Evolutionary conservation across 1,139 yeast species (phyloP).

Genomic region (Geotrichum siamense): DNA sequence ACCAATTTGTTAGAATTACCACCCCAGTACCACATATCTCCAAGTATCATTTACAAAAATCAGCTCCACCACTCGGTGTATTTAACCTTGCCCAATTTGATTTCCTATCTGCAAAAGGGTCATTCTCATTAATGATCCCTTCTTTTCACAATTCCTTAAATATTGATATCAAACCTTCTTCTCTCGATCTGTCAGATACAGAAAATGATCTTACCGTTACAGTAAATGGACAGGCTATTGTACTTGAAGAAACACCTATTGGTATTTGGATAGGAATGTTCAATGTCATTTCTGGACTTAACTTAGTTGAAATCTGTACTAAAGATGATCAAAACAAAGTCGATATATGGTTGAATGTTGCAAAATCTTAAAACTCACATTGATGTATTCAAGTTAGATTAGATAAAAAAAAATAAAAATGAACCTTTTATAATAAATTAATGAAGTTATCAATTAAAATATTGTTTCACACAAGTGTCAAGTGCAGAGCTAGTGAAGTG

Average conservation of each 20-base stretch:
- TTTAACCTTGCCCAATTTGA: slow-evolving; percentile 29
- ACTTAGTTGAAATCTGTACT: neutral
- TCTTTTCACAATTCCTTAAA: neutral
- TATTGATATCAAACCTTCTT: slow-evolving; percentile 1
- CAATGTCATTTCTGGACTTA: slow-evolving; percentile 1
- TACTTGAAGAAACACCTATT: neutral
- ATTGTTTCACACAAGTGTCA: too few relatives aligned
- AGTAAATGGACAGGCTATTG: neutral
- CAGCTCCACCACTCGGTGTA: slow-evolving; percentile 25
- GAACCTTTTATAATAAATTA: too few relatives aligned
- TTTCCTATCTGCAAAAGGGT: slow-evolving; percentile 3
- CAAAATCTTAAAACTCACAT: neutral
- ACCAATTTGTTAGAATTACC: neutral
- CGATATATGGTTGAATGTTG: slow-evolving; percentile 3
- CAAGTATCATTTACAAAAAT: slow-evolving; percentile 25
- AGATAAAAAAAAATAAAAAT: too few relatives aligned
- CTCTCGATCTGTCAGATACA: neutral
- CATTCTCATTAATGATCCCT: neutral
- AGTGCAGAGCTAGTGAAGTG: too few relatives aligned
- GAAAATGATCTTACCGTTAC: neutral
- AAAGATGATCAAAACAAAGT: neutral
- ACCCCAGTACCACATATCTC: slow-evolving; percentile 14
- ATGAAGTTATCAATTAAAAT: too few relatives aligned
- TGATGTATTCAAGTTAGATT: too few relatives aligned
- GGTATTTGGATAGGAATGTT: slow-evolving; percentile 1